Evolutionary conservation across 2,329 filamentous ascomycete genomes (phyloP).

Genomic region (Didymella lethalis): DNA sequence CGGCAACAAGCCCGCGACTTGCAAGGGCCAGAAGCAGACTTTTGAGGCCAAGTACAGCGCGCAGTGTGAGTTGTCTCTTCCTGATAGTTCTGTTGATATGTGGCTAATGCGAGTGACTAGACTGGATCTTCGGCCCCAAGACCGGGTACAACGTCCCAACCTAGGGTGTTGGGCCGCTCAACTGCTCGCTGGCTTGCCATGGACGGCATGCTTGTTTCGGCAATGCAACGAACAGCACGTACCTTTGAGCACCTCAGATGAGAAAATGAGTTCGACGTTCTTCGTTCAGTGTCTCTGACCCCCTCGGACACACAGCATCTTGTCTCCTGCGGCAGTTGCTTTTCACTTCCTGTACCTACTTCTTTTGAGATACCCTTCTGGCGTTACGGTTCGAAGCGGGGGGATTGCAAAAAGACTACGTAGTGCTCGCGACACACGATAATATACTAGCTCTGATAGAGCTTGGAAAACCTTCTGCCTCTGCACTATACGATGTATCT

Average conservation of each 20-base stretch:
- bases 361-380: slow-evolving; percentile 15
- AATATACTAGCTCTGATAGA: neutral
- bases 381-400: slow-evolving; percentile 1
- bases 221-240: neutral
- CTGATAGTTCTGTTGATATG: neutral
- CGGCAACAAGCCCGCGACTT: slow-evolving; percentile 53
- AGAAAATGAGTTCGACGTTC: neutral
- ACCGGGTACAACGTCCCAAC: neutral
- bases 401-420: neutral
- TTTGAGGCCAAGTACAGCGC: slow-evolving; percentile 57
- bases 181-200: neutral
- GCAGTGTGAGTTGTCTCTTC: slow-evolving; percentile 32
- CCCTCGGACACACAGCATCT: neutral
- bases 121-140: slow-evolving; percentile 25
- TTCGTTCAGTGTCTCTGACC: neutral
- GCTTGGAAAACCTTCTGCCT: neutral
- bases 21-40: slow-evolving; percentile 42
- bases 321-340: neutral
- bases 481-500: no score
- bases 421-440: neutral
- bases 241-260: neutral
- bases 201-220: neutral
- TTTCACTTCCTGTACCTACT: slow-evolving; percentile 20
- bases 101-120: neutral
- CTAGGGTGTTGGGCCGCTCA: neutral